phyloP scores from a whole-genome alignment of 2,329 filamentous ascomycete genomes.

The Hymenoscyphus infarciens region DNA sequence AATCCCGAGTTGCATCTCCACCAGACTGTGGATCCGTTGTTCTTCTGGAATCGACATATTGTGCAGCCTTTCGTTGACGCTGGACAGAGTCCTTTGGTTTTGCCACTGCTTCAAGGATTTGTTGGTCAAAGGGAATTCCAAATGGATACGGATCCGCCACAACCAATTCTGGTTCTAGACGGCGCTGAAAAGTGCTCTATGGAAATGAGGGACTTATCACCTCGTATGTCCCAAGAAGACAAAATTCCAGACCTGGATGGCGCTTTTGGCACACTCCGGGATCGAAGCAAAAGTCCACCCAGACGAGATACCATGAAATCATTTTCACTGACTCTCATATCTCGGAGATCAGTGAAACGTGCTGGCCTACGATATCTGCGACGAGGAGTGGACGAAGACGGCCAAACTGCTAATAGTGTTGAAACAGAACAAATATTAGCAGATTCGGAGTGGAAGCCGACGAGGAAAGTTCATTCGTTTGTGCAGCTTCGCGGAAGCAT shows the following conservation, averaged over 20 bases:
- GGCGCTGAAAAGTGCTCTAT: slow-evolving; percentile 41
- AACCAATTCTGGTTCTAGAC: slow-evolving; percentile 47
- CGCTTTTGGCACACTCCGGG: background rate
- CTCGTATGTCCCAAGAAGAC: slow-evolving; percentile 11
- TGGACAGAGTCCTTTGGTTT: slow-evolving; percentile 65
- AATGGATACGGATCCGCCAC: slow-evolving; percentile 56
- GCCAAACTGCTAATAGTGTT: slow-evolving; percentile 82
- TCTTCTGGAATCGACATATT: slow-evolving; percentile 88
- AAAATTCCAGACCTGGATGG: slow-evolving; percentile 4
- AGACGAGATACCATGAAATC: slow-evolving; percentile 19
- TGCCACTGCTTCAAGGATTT: slow-evolving; percentile 92
- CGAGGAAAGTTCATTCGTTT: slow-evolving; percentile 71
- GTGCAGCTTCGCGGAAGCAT: slow-evolving; percentile 88
- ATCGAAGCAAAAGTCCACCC: slow-evolving; percentile 4
- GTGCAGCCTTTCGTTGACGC: slow-evolving; percentile 68
- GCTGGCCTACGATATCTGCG: slow-evolving; percentile 88
- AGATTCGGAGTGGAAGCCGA: slow-evolving; percentile 58
- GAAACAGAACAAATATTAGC: slow-evolving; percentile 95
- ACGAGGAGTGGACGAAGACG: slow-evolving; percentile 85
- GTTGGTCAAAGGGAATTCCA: slow-evolving; percentile 82
- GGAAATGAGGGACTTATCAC: slow-evolving; percentile 39
- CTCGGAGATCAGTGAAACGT: slow-evolving; percentile 79
- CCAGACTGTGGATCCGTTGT: slow-evolving; percentile 69
- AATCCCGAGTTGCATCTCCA: slow-evolving; percentile 59
- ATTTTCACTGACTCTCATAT: slow-evolving; percentile 77